Evolutionary conservation across 306 rosid genomes (phyloP).

Genomic region (Quercus berberidifolia): DNA sequence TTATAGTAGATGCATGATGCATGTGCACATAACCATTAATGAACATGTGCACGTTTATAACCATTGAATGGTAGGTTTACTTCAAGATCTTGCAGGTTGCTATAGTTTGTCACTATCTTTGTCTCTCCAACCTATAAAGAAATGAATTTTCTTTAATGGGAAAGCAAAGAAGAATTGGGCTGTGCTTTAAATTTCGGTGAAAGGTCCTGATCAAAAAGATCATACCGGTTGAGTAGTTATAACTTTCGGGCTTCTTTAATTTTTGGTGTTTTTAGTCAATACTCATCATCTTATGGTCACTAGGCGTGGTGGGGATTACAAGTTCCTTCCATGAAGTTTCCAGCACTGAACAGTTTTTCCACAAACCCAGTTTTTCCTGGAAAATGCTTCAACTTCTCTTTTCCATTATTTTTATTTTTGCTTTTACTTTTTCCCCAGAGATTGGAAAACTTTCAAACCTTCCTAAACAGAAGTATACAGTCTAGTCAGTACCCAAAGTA

Average conservation of each 20-base stretch:
- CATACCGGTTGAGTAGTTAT: too few relatives aligned
- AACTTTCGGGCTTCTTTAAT: too few relatives aligned
- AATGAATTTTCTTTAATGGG: not conserved
- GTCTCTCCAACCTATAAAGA: too few relatives aligned
- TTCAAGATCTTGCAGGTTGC: not conserved
- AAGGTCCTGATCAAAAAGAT: too few relatives aligned
- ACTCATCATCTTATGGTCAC: too few relatives aligned
- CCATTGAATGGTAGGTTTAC: not conserved
- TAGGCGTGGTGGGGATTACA: not conserved
- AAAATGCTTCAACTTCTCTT: conserved; percentile 14
- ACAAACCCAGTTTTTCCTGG: conserved; percentile 19
- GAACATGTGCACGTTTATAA: too few relatives aligned
- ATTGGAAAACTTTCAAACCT: not conserved
- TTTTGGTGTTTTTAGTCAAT: conserved; percentile 1
- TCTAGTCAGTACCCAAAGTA: too few relatives aligned
- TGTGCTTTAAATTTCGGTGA: too few relatives aligned
- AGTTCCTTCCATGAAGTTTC: conserved; percentile 15
- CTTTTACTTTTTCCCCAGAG: not conserved
- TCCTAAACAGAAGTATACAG: not conserved
- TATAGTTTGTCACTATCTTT: too few relatives aligned
- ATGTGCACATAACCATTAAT: not conserved
- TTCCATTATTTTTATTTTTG: not conserved
- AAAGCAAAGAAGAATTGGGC: not conserved
- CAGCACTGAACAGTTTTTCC: not conserved
- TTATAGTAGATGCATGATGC: too few relatives aligned